Evolutionary conservation across 2,329 filamentous ascomycete species (phyloP), one percentile per base, ranked within the genome.

Genomic region (Xylaria sp.): DNA sequence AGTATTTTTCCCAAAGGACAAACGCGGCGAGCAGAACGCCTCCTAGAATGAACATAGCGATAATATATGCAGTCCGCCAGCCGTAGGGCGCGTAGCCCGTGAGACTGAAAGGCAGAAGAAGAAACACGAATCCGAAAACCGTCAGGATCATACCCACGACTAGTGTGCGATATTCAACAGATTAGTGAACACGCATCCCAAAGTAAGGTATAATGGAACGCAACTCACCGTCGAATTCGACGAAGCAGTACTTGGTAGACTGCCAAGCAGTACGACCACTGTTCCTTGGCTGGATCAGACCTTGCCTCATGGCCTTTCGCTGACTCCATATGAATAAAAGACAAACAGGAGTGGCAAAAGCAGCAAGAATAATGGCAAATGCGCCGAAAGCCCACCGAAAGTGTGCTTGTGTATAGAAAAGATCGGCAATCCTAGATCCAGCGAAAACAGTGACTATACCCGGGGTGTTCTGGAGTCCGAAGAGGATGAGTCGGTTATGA

Each of bases 281-380:
- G 8, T 55, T 52, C 10, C 39, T 76, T 1, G 48, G 28, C 13
- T 82, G 81, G 5, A 87, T 74, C 4, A 85, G 72, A 2, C 86
- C 87, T 20, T 80, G 74, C 63, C 80, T 82, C 67, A 83, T 81
- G 23, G 87, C 87, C 76, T 85, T 89, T 34, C 82, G 80, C 75
- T 82, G 77, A 52, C 76, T 76, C 57, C 77, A 60, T 39, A 80
- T 70, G 57, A 84, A 78, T 58, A 82, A 73, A n/a, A 75, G 54
- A 20, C 77, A 72, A 8, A 82, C 76, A 2, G 82, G 83, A 5
- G 81, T 65, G 39, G 78, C 78, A 63, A 82, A 85, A 13, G 84
- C 83, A 4, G 88, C 84, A 18, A 89, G 75, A 66, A 92, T 87
- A 74, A 92, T 89, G 64, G 85, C 82, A 78, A 90, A 92, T 63